Conservation (phyloP, 1,284 basidiomycete genomes). For the Irpex sp. region DNA sequence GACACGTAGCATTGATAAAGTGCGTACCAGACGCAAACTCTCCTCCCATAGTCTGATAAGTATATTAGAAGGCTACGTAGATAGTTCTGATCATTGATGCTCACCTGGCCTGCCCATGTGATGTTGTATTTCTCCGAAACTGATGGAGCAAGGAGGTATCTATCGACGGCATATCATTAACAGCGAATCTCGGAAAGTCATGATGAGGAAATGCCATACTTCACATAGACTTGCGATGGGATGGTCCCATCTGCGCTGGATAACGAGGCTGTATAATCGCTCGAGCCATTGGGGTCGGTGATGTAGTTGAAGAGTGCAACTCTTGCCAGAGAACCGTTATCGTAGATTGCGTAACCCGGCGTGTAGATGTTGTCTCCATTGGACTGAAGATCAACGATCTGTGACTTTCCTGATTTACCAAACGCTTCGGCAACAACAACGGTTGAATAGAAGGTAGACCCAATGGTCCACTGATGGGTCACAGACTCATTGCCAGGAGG, state of each 20-base stretch:
- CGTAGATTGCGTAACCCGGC: conserved; percentile 74
- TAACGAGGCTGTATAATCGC: conserved; percentile 44
- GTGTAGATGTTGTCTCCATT: conserved; percentile 51
- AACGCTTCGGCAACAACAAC: conserved; percentile 67
- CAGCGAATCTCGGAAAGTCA: background rate
- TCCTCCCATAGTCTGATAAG: background rate
- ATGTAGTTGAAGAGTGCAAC: conserved; percentile 71
- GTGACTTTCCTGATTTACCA: conserved; percentile 54
- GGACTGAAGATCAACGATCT: conserved; percentile 55
- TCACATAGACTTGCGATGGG: conserved; percentile 49
- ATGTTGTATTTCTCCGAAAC: conserved; percentile 67
- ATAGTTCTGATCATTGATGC: conserved; percentile 6
- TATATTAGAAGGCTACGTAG: background rate
- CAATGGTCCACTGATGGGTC: conserved; percentile 60
- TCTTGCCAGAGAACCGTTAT: conserved; percentile 51
- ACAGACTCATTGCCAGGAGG: conserved; percentile 59
- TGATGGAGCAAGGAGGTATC: conserved; percentile 47
- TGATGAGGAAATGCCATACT: conserved; percentile 35
- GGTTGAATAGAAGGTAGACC: conserved; percentile 67
- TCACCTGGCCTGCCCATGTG: conserved; percentile 65
- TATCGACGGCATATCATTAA: conserved; percentile 21
- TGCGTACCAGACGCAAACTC: background rate
- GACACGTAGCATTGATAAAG: background rate
- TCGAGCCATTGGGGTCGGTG: conserved; percentile 47
- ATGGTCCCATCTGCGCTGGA: conserved; percentile 41